Base-by-base conservation (phyloP, 1,139 yeast species). In the Meyerozyma carpophila region DNA sequence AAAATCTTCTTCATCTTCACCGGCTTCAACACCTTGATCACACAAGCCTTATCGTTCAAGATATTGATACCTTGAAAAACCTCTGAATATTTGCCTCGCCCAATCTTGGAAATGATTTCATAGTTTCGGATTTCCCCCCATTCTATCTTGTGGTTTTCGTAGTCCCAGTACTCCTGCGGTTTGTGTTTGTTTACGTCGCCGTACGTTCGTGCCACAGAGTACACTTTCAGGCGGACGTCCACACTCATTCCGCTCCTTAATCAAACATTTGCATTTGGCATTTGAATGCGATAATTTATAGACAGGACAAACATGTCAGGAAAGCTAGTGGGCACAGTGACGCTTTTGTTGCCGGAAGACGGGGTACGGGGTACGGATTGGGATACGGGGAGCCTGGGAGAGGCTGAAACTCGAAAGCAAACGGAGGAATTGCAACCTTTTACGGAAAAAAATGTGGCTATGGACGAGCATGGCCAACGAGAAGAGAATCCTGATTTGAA, bases 51-150 rank as follows among this genome's bases (percentile, higher is more conserved):
- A 49, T 68, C 70, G 54, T 70, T 66, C 49, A 66, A 50, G 43
- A 70, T 65, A 56, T 76, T 73, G 47, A 77, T 68, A 31, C 84
- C 94, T 67, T 78, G 84, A 63, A 94, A 94, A 36, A 95, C 99
- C 66, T 94, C 99, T 8, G 96, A 87, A 66, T 94, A 94, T 68
- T 93, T 93, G 42, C 99, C 98, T 48, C 98, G 80, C 26, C 99
- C 99, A 42, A 94, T 88, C 64, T 93, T 93, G 51, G 84, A 78
- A 44, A 90, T 81, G 50, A 94, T 89, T 66, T 94, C 99, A 66
- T 93, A 93, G 67, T 85, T 82, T 48, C 77, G 70, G 51, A 86
- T 84, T 36, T 75, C 66, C 8, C 90, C 88, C 93, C 93, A 85
- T 39, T 76, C 75, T 43, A 85, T 82, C 43, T 72, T 70, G 73